phyloP scores from a whole-genome alignment of 495 filamentous ascomycete species.

The Lophiostoma macrostomum region DNA sequence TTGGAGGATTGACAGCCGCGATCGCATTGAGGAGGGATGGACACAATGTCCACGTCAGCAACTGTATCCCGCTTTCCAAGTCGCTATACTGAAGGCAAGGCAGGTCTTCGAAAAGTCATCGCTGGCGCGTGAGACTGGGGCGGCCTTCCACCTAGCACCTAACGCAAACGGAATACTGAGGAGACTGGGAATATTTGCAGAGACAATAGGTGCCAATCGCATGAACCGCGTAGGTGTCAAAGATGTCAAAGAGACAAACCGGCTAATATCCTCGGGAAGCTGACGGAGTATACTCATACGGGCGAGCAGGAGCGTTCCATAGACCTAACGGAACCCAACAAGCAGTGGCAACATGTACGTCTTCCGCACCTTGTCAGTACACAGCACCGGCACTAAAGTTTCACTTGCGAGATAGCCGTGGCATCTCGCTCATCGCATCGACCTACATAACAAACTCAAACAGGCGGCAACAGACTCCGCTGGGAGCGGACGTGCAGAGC shows the following conservation, averaged over 20 bases:
- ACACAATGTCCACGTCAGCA: constrained; percentile 18
- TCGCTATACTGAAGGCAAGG: too few relatives aligned
- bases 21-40: constrained; percentile 19
- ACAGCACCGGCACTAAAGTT: too few relatives aligned
- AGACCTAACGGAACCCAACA: constrained; percentile 16
- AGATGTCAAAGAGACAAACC: too few relatives aligned
- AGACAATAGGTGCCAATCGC: constrained; percentile 16
- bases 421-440: constrained; percentile 36
- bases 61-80: too few relatives aligned
- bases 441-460: constrained; percentile 34
- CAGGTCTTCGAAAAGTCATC: constrained; percentile 22
- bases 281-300: constrained; percentile 32
- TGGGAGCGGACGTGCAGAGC: constrained; percentile 31
- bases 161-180: constrained; percentile 26
- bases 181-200: constrained; percentile 16
- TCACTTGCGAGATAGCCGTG: too few relatives aligned
- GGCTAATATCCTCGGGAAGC: background rate
- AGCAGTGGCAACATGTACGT: too few relatives aligned
- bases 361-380: too few relatives aligned
- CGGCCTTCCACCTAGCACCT: constrained; percentile 26
- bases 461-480: constrained; percentile 22
- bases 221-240: background rate
- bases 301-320: constrained; percentile 17
- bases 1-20: constrained; percentile 21
- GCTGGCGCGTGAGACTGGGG: constrained; percentile 22